These are phyloP conservation scores for Prunus mongolica DNA, from an alignment of 306 rosid species.

Conservation along the genomic window DNA sequence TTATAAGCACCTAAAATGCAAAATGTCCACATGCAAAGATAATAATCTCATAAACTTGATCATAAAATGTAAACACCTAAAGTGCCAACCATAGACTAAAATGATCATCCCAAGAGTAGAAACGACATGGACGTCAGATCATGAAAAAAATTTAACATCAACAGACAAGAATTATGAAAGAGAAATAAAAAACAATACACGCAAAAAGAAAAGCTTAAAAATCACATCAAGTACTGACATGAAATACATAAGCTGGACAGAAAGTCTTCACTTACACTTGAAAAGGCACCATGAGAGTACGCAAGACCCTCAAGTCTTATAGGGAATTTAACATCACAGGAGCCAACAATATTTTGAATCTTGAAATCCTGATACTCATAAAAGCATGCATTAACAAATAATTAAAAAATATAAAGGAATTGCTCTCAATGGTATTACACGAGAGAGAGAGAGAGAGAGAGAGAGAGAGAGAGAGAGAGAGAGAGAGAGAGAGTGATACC, in stretches of 20 bases:
- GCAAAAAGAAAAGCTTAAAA: too few relatives aligned
- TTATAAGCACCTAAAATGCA: not conserved
- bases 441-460: too few relatives aligned
- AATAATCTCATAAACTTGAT: not conserved
- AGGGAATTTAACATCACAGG: constrained; percentile 73
- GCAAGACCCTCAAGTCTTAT: constrained; percentile 71
- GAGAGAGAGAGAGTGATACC: too few relatives aligned
- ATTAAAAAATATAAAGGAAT: too few relatives aligned
- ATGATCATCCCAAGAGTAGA: not conserved
- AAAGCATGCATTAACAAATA: too few relatives aligned
- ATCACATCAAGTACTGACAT: too few relatives aligned
- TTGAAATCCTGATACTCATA: constrained; percentile 38
- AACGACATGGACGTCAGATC: not conserved
- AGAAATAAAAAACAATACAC: too few relatives aligned
- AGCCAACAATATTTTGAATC: constrained; percentile 63
- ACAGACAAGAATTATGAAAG: not conserved
- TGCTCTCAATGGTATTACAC: too few relatives aligned
- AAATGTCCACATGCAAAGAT: not conserved
- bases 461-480: too few relatives aligned
- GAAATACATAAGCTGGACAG: too few relatives aligned
- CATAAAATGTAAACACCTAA: not conserved
- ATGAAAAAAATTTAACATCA: not conserved
- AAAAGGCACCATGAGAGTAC: constrained; percentile 64
- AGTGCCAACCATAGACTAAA: too few relatives aligned
- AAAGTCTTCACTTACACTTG: constrained; percentile 20